Evolutionary conservation across 73 alveolate species (phyloP), one percentile per base, ranked within the genome.

Genomic region (Paramecium caudatum): DNA sequence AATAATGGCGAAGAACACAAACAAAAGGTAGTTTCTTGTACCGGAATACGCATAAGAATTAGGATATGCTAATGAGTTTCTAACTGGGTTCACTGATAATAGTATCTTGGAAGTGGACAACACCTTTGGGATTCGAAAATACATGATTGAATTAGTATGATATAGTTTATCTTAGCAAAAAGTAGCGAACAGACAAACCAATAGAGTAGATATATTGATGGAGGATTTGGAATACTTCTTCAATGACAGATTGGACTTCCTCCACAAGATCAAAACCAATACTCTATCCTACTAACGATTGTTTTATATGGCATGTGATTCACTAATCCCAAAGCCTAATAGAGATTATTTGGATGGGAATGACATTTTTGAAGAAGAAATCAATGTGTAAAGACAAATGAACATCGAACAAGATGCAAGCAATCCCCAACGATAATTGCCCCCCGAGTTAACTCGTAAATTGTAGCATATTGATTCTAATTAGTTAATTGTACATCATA

Each of bases 391-490:
- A 70, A 94, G 99, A 90, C 46, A 55, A 81, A 91, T 87, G 41
- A 96, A 96, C 68, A 19, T 95, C 23, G 95, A 86, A 17, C 90
- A 93, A 46, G 39, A 78, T 36, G 65, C 78, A 55, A 55, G 13
- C 80, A 45, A 46, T 65, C 90, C 91, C 16, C 19, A 25, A 46
- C 47, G 61, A 48, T 80, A 80, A 83, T 37, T 95, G 39, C 98
- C 98, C 30, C 96, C 97, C 46, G 98, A 95, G 47, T 55, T 95
- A 32, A 88, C 46, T 86, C 92, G 98, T 65, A 97, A 94, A 91
- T 96, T 94, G 82, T 94, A 94, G n/a, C n/a, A 70, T 94, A 36
- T 34, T 81, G 27, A 87, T 94, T 36, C 46, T 84, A 19, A 81
- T 74, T 41, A 95, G 97, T 39, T 9, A 86, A 86, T 27, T 86